Evolutionary conservation across 352 stramenopile genomes (phyloP).

Genomic region (Aphanomyces stellatus): DNA sequence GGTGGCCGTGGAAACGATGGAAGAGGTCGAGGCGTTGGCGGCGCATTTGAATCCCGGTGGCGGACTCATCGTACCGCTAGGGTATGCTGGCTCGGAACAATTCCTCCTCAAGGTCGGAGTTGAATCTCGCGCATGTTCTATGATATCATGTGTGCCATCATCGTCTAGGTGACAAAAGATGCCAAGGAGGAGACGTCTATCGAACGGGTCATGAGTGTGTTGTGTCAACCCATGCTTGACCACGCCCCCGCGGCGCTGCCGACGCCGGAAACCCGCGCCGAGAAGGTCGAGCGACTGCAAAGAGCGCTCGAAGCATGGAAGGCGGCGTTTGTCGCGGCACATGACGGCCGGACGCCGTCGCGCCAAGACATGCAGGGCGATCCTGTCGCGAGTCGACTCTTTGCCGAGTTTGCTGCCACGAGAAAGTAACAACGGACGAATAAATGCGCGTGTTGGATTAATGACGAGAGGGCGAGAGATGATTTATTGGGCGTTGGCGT

Average conservation of each 20-base stretch:
- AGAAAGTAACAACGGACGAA: no score
- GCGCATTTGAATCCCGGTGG: slow-evolving; percentile 60
- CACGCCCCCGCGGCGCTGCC: slow-evolving; percentile 32
- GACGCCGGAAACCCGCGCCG: slow-evolving; percentile 39
- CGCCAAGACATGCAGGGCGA: slow-evolving; percentile 60
- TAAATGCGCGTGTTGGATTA: no score
- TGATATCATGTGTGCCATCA: neutral
- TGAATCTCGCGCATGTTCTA: neutral
- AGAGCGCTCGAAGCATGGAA: slow-evolving; percentile 55
- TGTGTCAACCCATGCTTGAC: slow-evolving; percentile 76
- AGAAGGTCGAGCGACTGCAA: slow-evolving; percentile 56
- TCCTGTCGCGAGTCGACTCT: slow-evolving; percentile 46
- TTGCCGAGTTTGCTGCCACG: slow-evolving; percentile 55
- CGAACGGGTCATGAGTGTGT: slow-evolving; percentile 70
- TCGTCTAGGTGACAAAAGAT: slow-evolving; percentile 55
- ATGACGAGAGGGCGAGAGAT: no score
- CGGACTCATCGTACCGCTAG: slow-evolving; percentile 58
- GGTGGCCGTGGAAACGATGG: slow-evolving; percentile 69
- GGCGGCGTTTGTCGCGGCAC: slow-evolving; percentile 41
- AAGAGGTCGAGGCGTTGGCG: slow-evolving; percentile 56
- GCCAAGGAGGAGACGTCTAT: slow-evolving; percentile 46
- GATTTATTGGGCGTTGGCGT: no score
- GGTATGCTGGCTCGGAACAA: slow-evolving; percentile 46
- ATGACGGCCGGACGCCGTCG: slow-evolving; percentile 44
- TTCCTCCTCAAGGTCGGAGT: slow-evolving; percentile 74